phyloP scores from a whole-genome alignment of 768 basidiomycete species.

The Xerocomellus amylosporus region DNA sequence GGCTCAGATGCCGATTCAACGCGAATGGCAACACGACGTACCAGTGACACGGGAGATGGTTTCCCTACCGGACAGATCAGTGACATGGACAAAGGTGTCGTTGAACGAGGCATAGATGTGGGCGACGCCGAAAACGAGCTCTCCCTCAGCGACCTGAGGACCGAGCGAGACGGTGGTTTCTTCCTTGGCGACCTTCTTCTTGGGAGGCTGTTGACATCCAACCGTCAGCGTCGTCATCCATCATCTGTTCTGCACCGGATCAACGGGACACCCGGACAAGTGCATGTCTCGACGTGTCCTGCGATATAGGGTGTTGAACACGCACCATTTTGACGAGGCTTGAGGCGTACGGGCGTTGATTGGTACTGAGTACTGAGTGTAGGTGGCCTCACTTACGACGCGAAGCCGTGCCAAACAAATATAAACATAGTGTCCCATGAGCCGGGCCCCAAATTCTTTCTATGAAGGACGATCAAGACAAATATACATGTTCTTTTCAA shows the following conservation, averaged over 20 bases:
- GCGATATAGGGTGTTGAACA: constrained; percentile 3
- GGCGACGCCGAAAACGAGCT: constrained; percentile 96
- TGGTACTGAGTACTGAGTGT: neutral
- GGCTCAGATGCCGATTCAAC: neutral
- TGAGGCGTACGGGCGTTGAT: constrained; percentile 27
- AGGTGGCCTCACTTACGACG: constrained; percentile 6
- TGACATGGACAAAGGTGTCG: constrained; percentile 99
- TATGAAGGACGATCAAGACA: too few relatives aligned
- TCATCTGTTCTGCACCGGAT: constrained; percentile 9
- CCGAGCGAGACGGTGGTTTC: constrained; percentile 88
- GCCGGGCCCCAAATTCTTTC: too few relatives aligned
- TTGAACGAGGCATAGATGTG: constrained; percentile 99
- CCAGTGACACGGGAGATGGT: constrained; percentile 99
- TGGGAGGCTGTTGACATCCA: constrained; percentile 73
- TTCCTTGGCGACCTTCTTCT: constrained; percentile 79
- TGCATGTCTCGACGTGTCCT: neutral
- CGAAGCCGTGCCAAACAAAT: constrained; percentile 13
- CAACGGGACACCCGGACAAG: neutral
- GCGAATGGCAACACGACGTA: constrained; percentile 32
- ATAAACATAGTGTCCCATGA: constrained; percentile 15
- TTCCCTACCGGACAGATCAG: constrained; percentile 98
- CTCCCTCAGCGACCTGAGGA: constrained; percentile 93
- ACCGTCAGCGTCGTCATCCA: constrained; percentile 53
- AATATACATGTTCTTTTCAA: too few relatives aligned
- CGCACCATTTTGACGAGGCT: constrained; percentile 39